Evolutionary conservation across 306 rosid species (phyloP).

Genomic region (Rosa persica): DNA sequence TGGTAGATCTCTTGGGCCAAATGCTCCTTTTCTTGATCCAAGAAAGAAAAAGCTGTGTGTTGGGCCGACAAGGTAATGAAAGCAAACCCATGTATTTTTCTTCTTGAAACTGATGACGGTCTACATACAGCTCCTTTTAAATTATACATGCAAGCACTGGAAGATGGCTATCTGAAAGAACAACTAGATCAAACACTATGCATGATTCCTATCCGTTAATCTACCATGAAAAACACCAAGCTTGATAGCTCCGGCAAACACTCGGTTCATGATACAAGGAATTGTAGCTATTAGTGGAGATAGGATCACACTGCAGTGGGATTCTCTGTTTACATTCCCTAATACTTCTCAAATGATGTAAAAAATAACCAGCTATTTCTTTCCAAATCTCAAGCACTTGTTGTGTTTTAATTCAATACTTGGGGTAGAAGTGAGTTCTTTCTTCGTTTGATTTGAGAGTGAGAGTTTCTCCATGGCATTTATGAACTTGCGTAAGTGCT

Average conservation of each 20-base stretch:
- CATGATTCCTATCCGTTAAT: slow-evolving; percentile 22
- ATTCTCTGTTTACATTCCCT: slow-evolving; percentile 27
- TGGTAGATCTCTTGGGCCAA: too few species aligned
- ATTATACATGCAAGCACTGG: slow-evolving; percentile 22
- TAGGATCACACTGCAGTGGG: slow-evolving; percentile 26
- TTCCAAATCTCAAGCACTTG: slow-evolving; percentile 89
- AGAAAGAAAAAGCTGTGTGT: too few species aligned
- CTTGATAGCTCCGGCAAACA: slow-evolving; percentile 24
- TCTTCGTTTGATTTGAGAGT: slow-evolving; percentile 39
- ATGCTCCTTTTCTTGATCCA: too few species aligned
- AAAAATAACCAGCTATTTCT: slow-evolving; percentile 39
- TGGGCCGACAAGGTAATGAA: too few species aligned
- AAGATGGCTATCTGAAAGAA: slow-evolving; percentile 31
- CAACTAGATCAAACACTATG: slow-evolving; percentile 30
- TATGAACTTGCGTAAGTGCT: slow-evolving; percentile 84
- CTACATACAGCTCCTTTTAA: slow-evolving; percentile 33
- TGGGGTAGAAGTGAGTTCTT: slow-evolving; percentile 59
- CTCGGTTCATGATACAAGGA: slow-evolving; percentile 30
- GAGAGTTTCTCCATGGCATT: slow-evolving; percentile 86
- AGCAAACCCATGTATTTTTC: slow-evolving; percentile 22
- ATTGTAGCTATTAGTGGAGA: slow-evolving; percentile 14
- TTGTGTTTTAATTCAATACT: slow-evolving; percentile 77
- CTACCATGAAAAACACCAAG: slow-evolving; percentile 12
- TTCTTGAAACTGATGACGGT: slow-evolving; percentile 19
- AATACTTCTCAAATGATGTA: slow-evolving; percentile 14